phyloP scores from a whole-genome alignment of 2,329 filamentous ascomycete species.

The Chaetomiaceae sp. region DNA sequence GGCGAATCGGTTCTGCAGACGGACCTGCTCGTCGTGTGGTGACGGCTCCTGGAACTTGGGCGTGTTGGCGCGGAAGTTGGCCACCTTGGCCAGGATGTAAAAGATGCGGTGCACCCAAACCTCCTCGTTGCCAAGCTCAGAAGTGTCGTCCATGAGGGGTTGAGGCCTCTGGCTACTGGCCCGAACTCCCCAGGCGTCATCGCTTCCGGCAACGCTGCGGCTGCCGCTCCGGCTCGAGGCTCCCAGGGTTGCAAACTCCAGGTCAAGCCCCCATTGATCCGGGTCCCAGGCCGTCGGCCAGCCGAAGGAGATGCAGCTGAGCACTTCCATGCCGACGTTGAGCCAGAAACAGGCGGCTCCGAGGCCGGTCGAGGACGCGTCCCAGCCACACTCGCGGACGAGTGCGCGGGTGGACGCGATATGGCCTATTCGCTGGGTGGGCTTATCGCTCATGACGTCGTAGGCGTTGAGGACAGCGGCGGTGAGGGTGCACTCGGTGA shows the following conservation, averaged over 20 bases:
- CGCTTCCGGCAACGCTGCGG: conserved; percentile 17
- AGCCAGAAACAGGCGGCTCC: conserved; percentile 92
- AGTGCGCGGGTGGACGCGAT: conserved; percentile 79
- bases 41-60: conserved; percentile 57
- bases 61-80: conserved; percentile 74
- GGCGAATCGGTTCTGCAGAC: conserved; percentile 59
- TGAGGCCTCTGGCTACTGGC: conserved; percentile 11
- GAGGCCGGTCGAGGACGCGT: conserved; percentile 70
- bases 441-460: conserved; percentile 83
- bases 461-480: conserved; percentile 89
- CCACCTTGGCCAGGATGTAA: conserved; percentile 81
- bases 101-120: conserved; percentile 85
- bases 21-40: conserved; percentile 59
- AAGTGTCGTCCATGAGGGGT: conserved; percentile 42
- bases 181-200: conserved; percentile 1
- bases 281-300: conserved; percentile 87
- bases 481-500: conserved; percentile 77
- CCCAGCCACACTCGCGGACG: conserved; percentile 88
- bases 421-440: conserved; percentile 79
- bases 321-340: conserved; percentile 84
- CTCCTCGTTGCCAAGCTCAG: conserved; percentile 60
- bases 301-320: conserved; percentile 81
- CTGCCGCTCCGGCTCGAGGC: conserved; percentile 15
- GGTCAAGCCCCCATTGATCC: conserved; percentile 82
- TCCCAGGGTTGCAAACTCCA: conserved; percentile 52